Evolutionary conservation across 495 filamentous ascomycete genomes (phyloP), one percentile per base, ranked within the genome.

Genomic region (Parmelia sp.): DNA sequence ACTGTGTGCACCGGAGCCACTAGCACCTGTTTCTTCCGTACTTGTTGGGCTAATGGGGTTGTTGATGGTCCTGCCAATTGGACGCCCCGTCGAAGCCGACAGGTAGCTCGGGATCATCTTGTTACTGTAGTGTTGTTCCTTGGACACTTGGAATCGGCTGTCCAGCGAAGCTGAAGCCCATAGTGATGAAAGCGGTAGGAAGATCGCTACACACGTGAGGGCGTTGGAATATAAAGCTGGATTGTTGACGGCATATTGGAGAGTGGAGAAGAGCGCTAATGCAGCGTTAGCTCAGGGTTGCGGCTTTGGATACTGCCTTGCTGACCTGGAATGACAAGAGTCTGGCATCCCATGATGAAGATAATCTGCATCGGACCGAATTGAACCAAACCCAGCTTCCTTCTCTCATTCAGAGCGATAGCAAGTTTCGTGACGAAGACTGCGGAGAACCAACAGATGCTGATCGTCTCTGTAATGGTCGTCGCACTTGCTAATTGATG

Each of bases 121-220:
- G 33, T 45, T 42, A 29, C 57, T 58, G 14, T 51, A 59, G 3
- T 68, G 51, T n/a, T 57, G 57, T 40, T 65, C 42, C 15, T 37
- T 49, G 23, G 60, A 51, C 11, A 40, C 51, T 21, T 45, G 33
- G 21, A 61, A 64, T 19, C 60, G 65, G 42, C 62, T 56, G 57
- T 61, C 57, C 36, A 68, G 33, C 15, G 70, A 65, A 45, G 70
- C 68, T 8, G 70, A 71, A 35, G 84, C 91, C 91, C 84, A 95
- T 68, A 96, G 83, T 8, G 87, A 86, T 25, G 90, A 92, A 4
- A 96, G 81, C 0, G 91, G 91, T 4, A 94, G 82, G 51, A 88
- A 88, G 63, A 95, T 78, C 51, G 85, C 80, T 44, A 90, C 87
- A 5, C 88, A 76, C 14, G 88, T 90, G 4, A 87, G 72, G 21